Base-by-base conservation (phyloP, 164 flowering plant genomes). In the Malania oleifera region DNA sequence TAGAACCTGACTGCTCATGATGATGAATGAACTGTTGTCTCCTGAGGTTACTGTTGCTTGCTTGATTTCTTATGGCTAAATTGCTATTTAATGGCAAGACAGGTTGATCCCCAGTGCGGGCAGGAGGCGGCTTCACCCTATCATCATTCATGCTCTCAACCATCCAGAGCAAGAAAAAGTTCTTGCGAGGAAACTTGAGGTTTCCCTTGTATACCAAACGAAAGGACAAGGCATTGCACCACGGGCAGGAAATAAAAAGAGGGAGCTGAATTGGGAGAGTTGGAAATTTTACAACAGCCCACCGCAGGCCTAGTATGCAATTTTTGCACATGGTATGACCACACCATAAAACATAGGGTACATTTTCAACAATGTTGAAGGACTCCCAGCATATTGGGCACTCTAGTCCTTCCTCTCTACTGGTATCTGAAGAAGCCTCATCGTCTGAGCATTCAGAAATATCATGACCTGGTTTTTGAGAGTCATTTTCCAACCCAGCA, bases 321-420 rank as follows among this genome's bases (percentile, higher is more conserved):
- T 87, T 81, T 67, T 92, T 87, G 67, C 96, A 92, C 17, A 92
- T 84, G 50, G 95, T 85, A 62, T 92, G 98, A 38, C 98, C 98
- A 65, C 98, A 92, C 98, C 98, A 92, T 70, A 92, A 66, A 39
- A 92, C 98, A 64, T 92, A 92, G 0, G 98, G 98, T 47, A 92
- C 82, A 59, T 92, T 92, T 70, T 89, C 98, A n/a, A 92, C 96
- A 53, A 92, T 81, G 61, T 92, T 91, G 65, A 91, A 91, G 57
- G 91, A 89, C 73, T 91, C 98, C 82, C 87, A 89, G 78, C 98
- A 91, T 61, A 91, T 85, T 5, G 95, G 98, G 66, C 98, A 91
- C 60, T 91, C 96, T 12, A 89, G 66, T 56, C 93, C 89, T 77
- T 85, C 95, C 58, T 85, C 93, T 63, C 81, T 67, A 72, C 79